Evolutionary conservation across 345 rosid genomes (phyloP), one percentile per base, ranked within the genome.

Genomic region (Reutealis trisperma): DNA sequence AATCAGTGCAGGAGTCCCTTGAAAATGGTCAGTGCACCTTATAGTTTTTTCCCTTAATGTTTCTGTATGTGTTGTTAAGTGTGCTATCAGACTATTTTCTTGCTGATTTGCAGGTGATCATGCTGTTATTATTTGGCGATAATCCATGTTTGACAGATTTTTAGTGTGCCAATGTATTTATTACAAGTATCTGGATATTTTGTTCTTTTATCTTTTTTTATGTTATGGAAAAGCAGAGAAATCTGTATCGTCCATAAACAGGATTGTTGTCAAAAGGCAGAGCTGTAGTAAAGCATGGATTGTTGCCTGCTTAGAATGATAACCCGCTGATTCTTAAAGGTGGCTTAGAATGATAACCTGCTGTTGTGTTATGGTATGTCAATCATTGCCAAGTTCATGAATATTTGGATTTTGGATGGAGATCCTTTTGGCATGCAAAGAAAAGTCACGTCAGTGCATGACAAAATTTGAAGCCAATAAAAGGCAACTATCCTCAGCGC

Each of bases 1-100:
- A 86, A 24, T 77, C 87, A 55, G 86, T 87, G 71, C 93, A 93
- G 80, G 91, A 90, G 82, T 92, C 85, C 63, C 90, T 93, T 8
- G 80, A 86, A 78, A 90, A 79, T 65, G 97, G 96, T 89, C 57
- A 16, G 81, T 64, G 34, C 52, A 19, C 78, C 64, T 62, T 61
- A 44, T 70, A 8, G 63, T 57, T 84, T 52, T 41, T 37, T 51
- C 24, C 21, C 19, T 5, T 15, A 13, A 24, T 24, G 30, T 42
- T 60, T 14, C 9, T 27, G 3, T 34, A 69, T 12, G 73, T 16
- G 30, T 27, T 44, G 55, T 57, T 44, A 65, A 44, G 10, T 45
- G 14, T 67, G 12, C 52, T 67, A 3, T 22, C 6, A 14, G 14
- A 22, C 70, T 42, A 21, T 66, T 7, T 19, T n/a, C 6, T 21